A percentile compares a stretch with the other conserved stretches of the same genome.
phyloP scores from a whole-genome alignment of 2,329 filamentous ascomycete genomes.

The Orbilia quercus region DNA sequence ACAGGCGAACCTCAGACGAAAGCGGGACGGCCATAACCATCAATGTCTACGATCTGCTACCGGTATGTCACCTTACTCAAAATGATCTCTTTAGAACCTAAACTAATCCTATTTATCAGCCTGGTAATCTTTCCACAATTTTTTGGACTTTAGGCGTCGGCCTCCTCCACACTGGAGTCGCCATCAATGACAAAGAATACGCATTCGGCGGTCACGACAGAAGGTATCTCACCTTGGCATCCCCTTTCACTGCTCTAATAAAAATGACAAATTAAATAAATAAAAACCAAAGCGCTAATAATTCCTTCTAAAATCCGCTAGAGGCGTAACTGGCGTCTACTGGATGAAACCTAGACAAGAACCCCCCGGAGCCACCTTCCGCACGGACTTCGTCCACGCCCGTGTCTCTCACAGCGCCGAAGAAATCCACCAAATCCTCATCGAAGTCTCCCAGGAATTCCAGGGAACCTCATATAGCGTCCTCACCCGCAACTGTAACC shows the following conservation, averaged over 20 bases:
- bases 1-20: constrained; percentile 66
- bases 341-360: constrained; percentile 79
- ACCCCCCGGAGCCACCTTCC: constrained; percentile 81
- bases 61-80: constrained; percentile 66
- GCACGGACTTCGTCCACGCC: constrained; percentile 79
- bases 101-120: constrained; percentile 65
- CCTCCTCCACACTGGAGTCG: constrained; percentile 83
- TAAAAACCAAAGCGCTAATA: too few relatives aligned
- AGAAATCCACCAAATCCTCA: constrained; percentile 78
- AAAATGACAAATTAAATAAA: constrained; percentile 1
- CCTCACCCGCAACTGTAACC: constrained; percentile 86
- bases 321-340: constrained; percentile 79
- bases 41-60: constrained; percentile 81
- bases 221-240: constrained; percentile 62
- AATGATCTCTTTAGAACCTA: constrained; percentile 3
- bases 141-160: constrained; percentile 82
- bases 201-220: constrained; percentile 85
- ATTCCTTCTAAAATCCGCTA: too few relatives aligned
- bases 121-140: constrained; percentile 77
- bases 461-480: constrained; percentile 82
- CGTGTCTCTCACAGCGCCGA: constrained; percentile 76
- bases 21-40: constrained; percentile 80
- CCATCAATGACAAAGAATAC: constrained; percentile 83
- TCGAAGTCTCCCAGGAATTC: constrained; percentile 76
- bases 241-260: too few relatives aligned